Evolutionary conservation across 768 basidiomycete species (phyloP).

Genomic region (Chalciporus chontae): DNA sequence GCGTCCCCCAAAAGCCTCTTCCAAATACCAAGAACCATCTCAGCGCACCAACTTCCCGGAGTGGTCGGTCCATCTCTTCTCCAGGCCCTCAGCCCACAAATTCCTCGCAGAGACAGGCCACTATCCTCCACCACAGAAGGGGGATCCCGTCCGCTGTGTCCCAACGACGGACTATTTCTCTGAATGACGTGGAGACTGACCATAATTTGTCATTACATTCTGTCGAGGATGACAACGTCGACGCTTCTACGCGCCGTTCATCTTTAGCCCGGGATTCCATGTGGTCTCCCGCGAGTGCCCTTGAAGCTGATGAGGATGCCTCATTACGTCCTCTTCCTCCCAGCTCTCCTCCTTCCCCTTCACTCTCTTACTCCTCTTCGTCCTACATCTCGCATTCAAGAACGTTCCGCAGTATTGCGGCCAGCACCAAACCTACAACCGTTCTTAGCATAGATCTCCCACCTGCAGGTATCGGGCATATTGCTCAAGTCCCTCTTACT

Average conservation of each 20-base stretch:
- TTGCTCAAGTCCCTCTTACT: slow-evolving; percentile 77
- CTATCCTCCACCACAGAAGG: slow-evolving; percentile 15
- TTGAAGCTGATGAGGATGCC: slow-evolving; percentile 93
- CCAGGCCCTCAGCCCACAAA: slow-evolving; percentile 22
- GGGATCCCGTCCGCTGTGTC: slow-evolving; percentile 20
- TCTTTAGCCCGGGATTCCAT: slow-evolving; percentile 69
- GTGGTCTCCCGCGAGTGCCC: slow-evolving; percentile 72
- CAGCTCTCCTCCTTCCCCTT: slow-evolving; percentile 81
- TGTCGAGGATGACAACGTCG: slow-evolving; percentile 39
- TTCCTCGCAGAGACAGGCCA: slow-evolving; percentile 26
- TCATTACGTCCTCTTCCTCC: slow-evolving; percentile 89
- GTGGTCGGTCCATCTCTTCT: slow-evolving; percentile 29
- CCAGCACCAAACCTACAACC: slow-evolving; percentile 94
- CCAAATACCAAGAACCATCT: slow-evolving; percentile 16
- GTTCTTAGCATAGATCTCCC: slow-evolving; percentile 84
- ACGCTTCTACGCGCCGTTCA: slow-evolving; percentile 49
- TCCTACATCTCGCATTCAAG: slow-evolving; percentile 79
- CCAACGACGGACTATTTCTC: slow-evolving; percentile 59
- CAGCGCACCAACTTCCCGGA: slow-evolving; percentile 17
- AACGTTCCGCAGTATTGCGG: slow-evolving; percentile 78
- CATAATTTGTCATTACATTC: slow-evolving; percentile 33
- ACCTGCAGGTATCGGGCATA: slow-evolving; percentile 83
- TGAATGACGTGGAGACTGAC: slow-evolving; percentile 56
- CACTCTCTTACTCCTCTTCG: slow-evolving; percentile 79
- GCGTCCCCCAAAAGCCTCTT: slow-evolving; percentile 9